Base-by-base conservation (phyloP, 73 alveolate genomes). In the Effrenium voratum region DNA sequence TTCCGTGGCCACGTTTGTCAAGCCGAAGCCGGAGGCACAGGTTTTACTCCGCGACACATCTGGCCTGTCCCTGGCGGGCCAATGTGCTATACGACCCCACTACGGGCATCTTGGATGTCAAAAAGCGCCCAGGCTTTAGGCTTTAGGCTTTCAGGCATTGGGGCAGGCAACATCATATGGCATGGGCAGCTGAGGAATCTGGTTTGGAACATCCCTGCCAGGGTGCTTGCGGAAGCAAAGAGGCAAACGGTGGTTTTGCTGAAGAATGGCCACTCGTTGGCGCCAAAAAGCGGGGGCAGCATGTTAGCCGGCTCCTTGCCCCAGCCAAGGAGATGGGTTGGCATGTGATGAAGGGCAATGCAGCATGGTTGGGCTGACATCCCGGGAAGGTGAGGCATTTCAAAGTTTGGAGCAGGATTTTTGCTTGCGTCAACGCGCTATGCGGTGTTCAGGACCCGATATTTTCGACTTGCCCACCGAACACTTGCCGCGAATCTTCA, bases 311-410 rank as follows among this genome's bases (percentile, higher is more conserved):
- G n/a, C n/a, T n/a, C n/a, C n/a, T n/a, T n/a, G n/a, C n/a, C n/a
- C 19, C 75, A 2, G 59, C 68, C 72, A 19, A 85, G 94, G 94
- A 30, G 94, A 59, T 34, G 94, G 94, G 34, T 40, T 88, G 47
- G 80, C 43, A 50, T 88, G 95, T 43, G 95, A 88, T 40, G 86
- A 88, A 72, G 95, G 95, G 26, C 85, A 66, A 4, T 88, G 95
- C 85, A 10, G 43, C 50, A 68, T 88, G 80, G 85, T 73, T 36
- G 95, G 95, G 4, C 26, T 47, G 36, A 88, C 47, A 13, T 32
- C 84, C 1, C 45, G 52, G 10, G 38, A 72, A 44, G 95, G 94
- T 30, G 47, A n/a, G n/a, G n/a, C n/a, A n/a, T n/a, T n/a, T n/a
- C n/a, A n/a, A n/a, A n/a, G n/a, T n/a, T n/a, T n/a, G n/a, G n/a